A percentile compares a stretch with the other conserved stretches of the same genome.
Evolutionary conservation across 2,329 filamentous ascomycete species (phyloP).

Genomic region (Penicillium sp.): DNA sequence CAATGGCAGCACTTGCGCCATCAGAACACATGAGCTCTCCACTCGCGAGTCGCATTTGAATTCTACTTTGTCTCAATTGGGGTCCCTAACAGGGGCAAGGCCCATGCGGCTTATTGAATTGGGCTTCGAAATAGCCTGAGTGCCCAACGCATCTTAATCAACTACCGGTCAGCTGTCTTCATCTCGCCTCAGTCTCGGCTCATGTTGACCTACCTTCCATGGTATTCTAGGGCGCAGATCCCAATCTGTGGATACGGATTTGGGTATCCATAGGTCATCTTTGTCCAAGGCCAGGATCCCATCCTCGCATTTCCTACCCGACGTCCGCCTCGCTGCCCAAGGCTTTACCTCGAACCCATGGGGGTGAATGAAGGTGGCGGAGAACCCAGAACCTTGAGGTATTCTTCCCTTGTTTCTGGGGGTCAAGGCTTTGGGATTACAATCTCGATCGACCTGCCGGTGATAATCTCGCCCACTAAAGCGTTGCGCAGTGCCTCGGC

Average conservation of each 20-base stretch:
- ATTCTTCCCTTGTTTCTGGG: slow-evolving; percentile 9
- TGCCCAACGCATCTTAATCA: slow-evolving; percentile 7
- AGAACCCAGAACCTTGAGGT: neutral
- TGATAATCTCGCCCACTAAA: slow-evolving; percentile 11
- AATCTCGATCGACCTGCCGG: slow-evolving; percentile 8
- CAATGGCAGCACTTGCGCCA: slow-evolving; percentile 8
- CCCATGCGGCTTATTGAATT: slow-evolving; percentile 24
- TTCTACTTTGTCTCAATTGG: neutral
- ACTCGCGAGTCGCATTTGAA: neutral
- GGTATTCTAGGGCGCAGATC: slow-evolving; percentile 18
- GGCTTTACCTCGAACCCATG: slow-evolving; percentile 7
- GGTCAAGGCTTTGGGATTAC: slow-evolving; percentile 10
- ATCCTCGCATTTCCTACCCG: slow-evolving; percentile 21
- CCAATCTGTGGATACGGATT: slow-evolving; percentile 4
- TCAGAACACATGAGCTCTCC: neutral
- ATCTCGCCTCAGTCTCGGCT: slow-evolving; percentile 16
- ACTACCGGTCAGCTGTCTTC: slow-evolving; percentile 11
- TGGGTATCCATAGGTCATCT: slow-evolving; percentile 14
- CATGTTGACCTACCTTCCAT: slow-evolving; percentile 12
- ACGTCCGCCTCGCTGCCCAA: slow-evolving; percentile 24
- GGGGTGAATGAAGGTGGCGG: slow-evolving; percentile 13
- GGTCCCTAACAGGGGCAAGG: slow-evolving; percentile 13
- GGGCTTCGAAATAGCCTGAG: slow-evolving; percentile 23
- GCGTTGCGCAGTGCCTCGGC: slow-evolving; percentile 11
- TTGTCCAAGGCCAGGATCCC: slow-evolving; percentile 11